Evolutionary conservation across 2,329 filamentous ascomycete genomes (phyloP), one percentile per base, ranked within the genome.

Genomic region (Pseudophaeomoniella oleicola): DNA sequence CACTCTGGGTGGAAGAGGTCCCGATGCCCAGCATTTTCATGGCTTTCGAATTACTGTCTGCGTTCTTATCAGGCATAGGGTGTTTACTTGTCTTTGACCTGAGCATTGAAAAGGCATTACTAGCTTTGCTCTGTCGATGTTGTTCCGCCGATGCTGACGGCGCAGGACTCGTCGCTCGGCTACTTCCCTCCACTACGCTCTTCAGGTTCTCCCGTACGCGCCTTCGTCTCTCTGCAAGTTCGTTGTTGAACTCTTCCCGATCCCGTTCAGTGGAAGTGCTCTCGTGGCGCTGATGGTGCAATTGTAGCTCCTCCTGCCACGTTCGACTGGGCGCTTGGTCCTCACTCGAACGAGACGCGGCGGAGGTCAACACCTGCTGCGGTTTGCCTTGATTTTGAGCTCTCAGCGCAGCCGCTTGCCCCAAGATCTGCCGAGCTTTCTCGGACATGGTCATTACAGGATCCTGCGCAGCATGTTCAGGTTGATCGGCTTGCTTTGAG

Each of bases 211-310:
- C 64, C 43, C 66, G 62, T 32, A 68, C 63, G 38, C 53, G 60
- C 35, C 56, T 53, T 36, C 63, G 56, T 36, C 64, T 53, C 46
- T 66, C 60, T 1, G 64, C 64, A 12, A 68, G 50, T 42, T 67
- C 64, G 22, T 57, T 58, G 5, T 57, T 63, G 38, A 68, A 64
- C 17, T 62, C 62, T 39, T 64, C 59, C 13, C 62, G 58, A 41
- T 68, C 64, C 37, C 53, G 55, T 44, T 66, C 58, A 3, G 64
- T 67, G 41, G 67, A 64, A 2, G 60, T 62, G 42, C 64, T 68
- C 11, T 52, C 59, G 13, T 53, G 55, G 17, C 63, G 58, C 16
- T 57, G 52, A 39, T 66, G 63, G 16, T 52, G 52, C n/a, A 46
- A 39, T 18, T 52, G 44, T 10, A 67, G 44, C 37, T 72, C 68